A percentile compares a stretch with the other conserved stretches of the same genome.
Evolutionary conservation across 805 yeast genomes (phyloP).

Genomic region (Clavispora vitiphila): DNA sequence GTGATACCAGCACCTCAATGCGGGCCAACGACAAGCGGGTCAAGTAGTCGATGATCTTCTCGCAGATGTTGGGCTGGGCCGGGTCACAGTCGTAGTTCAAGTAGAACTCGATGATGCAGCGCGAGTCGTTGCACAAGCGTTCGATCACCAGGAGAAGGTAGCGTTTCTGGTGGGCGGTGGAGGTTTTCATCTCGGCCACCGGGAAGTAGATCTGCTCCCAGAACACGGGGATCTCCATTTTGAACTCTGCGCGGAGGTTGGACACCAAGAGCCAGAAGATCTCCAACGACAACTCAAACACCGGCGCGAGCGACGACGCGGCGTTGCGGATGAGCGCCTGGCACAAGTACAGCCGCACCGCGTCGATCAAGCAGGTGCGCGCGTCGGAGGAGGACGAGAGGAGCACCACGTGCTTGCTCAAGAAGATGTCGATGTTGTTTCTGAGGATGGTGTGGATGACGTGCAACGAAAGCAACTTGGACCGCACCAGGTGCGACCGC

Average conservation of each 20-base stretch:
- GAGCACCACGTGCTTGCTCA: slow-evolving; percentile 53
- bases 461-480: slow-evolving; percentile 83
- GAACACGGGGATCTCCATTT: slow-evolving; percentile 90
- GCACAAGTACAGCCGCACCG: slow-evolving; percentile 80
- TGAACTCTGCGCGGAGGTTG: slow-evolving; percentile 80
- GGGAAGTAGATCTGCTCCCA: slow-evolving; percentile 92
- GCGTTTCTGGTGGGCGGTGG: slow-evolving; percentile 89
- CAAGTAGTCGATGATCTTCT: slow-evolving; percentile 71
- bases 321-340: slow-evolving; percentile 85
- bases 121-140: slow-evolving; percentile 80
- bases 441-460: slow-evolving; percentile 79
- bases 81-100: slow-evolving; percentile 93
- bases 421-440: slow-evolving; percentile 79
- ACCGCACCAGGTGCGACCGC: slow-evolving; percentile 89
- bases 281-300: slow-evolving; percentile 86
- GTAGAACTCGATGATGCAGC: slow-evolving; percentile 86
- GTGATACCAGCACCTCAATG: slow-evolving; percentile 66
- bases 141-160: slow-evolving; percentile 78
- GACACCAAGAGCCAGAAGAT: slow-evolving; percentile 87
- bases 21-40: slow-evolving; percentile 66
- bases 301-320: slow-evolving; percentile 85
- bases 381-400: slow-evolving; percentile 44
- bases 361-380: slow-evolving; percentile 63
- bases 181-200: slow-evolving; percentile 83
- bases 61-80: slow-evolving; percentile 77